These are phyloP conservation scores for Leptographium wingfieldii DNA, from an alignment of 2,329 filamentous ascomycete genomes.

Conservation along the genomic window DNA sequence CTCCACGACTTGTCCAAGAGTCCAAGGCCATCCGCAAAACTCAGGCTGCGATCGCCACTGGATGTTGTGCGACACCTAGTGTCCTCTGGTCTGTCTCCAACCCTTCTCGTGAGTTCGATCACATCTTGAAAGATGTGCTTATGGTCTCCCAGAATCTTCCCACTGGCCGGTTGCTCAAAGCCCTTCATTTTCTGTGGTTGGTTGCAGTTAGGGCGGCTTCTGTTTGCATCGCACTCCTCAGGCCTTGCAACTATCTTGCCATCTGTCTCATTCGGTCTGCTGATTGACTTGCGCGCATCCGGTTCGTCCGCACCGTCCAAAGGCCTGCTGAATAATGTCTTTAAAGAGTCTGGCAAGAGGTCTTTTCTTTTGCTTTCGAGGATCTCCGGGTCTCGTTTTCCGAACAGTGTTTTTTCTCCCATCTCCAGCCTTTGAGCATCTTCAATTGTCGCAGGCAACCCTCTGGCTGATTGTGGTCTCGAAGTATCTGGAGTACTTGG, in stretches of 20 bases:
- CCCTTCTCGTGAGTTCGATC: not conserved
- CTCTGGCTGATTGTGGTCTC: slow-evolving; percentile 28
- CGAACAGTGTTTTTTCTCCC: slow-evolving; percentile 1
- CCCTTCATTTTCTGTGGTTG: not conserved
- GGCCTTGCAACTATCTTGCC: not conserved
- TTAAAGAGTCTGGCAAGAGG: not conserved
- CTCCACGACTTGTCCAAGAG: slow-evolving; percentile 15
- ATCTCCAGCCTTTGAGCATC: slow-evolving; percentile 3
- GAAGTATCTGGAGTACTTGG: slow-evolving; percentile 29
- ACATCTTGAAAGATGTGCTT: not conserved
- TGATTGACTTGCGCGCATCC: not conserved
- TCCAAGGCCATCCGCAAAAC: slow-evolving; percentile 3
- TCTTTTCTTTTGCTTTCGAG: not conserved
- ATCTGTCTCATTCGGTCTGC: not conserved
- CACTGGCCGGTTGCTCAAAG: not conserved
- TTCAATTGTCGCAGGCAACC: slow-evolving; percentile 14
- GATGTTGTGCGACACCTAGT: not conserved
- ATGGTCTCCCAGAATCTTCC: not conserved
- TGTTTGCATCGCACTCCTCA: not conserved
- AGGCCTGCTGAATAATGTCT: not conserved
- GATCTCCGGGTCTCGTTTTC: not conserved
- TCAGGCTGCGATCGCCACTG: not conserved
- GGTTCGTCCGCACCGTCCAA: not conserved
- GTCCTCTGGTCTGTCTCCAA: not conserved
- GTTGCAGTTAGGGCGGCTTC: not conserved